A percentile compares a stretch with the other conserved stretches of the same genome.
These are phyloP conservation scores for Pyrenochaeta sp. DNA, from an alignment of 2,329 filamentous ascomycete species.

Conservation along the genomic window DNA sequence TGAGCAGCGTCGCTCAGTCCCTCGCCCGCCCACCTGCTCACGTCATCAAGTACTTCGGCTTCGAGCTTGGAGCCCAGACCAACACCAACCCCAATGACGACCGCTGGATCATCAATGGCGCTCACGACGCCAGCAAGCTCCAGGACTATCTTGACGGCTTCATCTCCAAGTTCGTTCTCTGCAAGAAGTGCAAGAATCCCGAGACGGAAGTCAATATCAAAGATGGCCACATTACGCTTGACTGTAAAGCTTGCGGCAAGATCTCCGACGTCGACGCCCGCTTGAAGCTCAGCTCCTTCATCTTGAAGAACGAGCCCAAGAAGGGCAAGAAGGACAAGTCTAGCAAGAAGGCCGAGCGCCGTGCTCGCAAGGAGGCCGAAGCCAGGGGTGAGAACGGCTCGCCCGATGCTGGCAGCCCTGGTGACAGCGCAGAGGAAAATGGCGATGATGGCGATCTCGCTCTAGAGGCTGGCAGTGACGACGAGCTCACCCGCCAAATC, in stretches of 20 bases:
- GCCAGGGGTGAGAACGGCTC: conserved; percentile 64
- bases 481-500: conserved; percentile 84
- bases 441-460: conserved; percentile 71
- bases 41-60: conserved; percentile 99
- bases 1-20: conserved; percentile 90
- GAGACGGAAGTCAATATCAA: conserved; percentile 97
- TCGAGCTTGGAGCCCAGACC: conserved; percentile 97
- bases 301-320: conserved; percentile 94
- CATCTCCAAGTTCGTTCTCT: conserved; percentile 98
- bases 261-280: conserved; percentile 90
- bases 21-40: conserved; percentile 92
- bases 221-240: conserved; percentile 87
- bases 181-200: conserved; percentile 99
- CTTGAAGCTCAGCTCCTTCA: conserved; percentile 96
- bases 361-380: conserved; percentile 79
- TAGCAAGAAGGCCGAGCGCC: conserved; percentile 85
- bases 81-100: conserved; percentile 97
- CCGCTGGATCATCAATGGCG: conserved; percentile 99
- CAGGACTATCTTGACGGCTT: conserved; percentile 99
- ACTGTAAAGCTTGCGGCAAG: conserved; percentile 98
- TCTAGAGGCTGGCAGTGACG: conserved; percentile 81
- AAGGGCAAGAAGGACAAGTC: conserved; percentile 97
- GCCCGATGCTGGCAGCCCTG: conserved; percentile 66
- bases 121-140: conserved; percentile 92
- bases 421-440: conserved; percentile 72